phyloP scores from a whole-genome alignment of 352 stramenopile genomes.

The Phytophthora cactorum region DNA sequence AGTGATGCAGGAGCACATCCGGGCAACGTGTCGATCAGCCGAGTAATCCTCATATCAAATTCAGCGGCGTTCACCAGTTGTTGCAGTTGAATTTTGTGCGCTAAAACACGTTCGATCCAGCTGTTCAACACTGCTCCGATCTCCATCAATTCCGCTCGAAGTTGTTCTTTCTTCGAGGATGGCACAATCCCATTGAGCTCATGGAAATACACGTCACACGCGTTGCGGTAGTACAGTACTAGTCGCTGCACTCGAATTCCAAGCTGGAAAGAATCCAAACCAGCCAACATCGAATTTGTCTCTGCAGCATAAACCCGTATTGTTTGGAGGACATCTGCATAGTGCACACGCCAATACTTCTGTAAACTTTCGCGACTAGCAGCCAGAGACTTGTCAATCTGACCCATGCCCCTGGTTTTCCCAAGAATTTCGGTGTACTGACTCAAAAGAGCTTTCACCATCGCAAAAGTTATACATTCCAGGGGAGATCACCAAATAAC shows the following conservation, averaged over 20 bases:
- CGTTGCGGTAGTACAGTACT: slow-evolving; percentile 9
- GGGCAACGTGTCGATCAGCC: not conserved
- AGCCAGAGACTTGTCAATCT: not conserved
- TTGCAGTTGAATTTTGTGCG: not conserved
- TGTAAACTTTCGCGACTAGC: not conserved
- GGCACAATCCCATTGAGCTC: slow-evolving; percentile 4
- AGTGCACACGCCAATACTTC: not conserved
- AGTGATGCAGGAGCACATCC: not conserved
- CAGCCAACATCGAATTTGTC: not conserved
- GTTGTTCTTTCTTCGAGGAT: slow-evolving; percentile 1
- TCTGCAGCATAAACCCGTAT: not conserved
- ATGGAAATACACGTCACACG: not conserved
- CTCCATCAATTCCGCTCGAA: not conserved
- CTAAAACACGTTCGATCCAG: not conserved
- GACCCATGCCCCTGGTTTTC: not conserved
- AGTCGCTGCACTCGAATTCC: not conserved
- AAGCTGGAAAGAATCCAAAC: not conserved
- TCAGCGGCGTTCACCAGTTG: not conserved
- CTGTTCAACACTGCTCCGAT: not conserved
- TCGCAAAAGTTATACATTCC: not conserved
- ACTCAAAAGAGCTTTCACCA: not conserved
- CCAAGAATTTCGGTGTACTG: not conserved
- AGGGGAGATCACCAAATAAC: not conserved
- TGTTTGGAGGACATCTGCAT: not conserved
- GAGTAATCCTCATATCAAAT: slow-evolving; percentile 8